These are phyloP conservation scores for Neocallimastix lanati DNA, from an alignment of 192 early-diverging fungal species.

Conservation along the genomic window DNA sequence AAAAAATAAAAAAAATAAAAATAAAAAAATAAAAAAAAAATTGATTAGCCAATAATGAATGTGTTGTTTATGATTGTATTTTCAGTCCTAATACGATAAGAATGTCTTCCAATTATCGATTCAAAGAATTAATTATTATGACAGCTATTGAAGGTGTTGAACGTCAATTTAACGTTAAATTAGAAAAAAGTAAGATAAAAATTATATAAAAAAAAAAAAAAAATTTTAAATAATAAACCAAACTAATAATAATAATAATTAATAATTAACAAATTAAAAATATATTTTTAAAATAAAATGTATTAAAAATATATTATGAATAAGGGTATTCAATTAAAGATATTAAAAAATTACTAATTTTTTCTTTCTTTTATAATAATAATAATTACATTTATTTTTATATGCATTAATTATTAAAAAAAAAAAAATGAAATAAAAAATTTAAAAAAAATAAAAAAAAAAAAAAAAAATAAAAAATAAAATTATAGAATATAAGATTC, in stretches of 20 bases:
- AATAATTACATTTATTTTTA: no score
- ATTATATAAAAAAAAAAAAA: background rate
- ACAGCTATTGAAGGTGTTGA: slow-evolving; percentile 32
- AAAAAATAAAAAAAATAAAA: no score
- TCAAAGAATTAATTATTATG: slow-evolving; percentile 15
- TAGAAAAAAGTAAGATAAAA: slow-evolving; percentile 7
- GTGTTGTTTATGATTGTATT: slow-evolving; percentile 32
- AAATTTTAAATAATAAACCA: slow-evolving; percentile 9
- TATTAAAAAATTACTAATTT: no score
- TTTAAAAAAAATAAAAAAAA: background rate
- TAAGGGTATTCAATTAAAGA: no score
- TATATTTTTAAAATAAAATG: no score
- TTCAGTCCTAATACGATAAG: slow-evolving; percentile 28
- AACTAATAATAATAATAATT: no score
- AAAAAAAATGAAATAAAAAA: no score
- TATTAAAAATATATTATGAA: no score
- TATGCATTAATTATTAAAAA: no score
- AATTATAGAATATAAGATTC: slow-evolving; percentile 13
- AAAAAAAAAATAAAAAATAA: background rate
- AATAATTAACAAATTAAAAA: no score
- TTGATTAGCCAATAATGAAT: slow-evolving; percentile 11
- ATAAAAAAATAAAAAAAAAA: no score
- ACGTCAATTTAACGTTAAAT: slow-evolving; percentile 16
- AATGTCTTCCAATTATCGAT: slow-evolving; percentile 9
- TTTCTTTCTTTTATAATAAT: no score